phyloP scores from a whole-genome alignment of 2,329 filamentous ascomycete genomes.

The Plectosphaerella cucumerina region DNA sequence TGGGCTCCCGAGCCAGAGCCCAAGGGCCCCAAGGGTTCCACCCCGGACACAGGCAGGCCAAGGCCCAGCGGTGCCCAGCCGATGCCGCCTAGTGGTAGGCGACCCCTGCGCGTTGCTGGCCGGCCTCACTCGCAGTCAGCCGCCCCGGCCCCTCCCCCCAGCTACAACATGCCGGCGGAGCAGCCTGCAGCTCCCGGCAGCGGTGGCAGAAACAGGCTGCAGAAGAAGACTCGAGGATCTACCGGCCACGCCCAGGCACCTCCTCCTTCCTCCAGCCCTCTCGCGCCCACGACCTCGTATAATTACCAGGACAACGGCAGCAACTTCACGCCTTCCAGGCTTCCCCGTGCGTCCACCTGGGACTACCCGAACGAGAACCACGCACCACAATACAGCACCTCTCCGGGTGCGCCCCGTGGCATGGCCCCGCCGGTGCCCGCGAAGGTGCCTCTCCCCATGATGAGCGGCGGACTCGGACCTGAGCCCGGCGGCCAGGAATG shows the following conservation, averaged over 20 bases:
- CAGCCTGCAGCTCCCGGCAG: conserved; percentile 26
- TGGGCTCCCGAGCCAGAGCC: conserved; percentile 75
- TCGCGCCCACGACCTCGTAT: conserved; percentile 49
- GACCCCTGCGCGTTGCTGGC: conserved; percentile 44
- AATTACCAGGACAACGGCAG: conserved; percentile 41
- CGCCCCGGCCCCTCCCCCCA: conserved; percentile 24
- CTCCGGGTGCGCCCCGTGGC: conserved; percentile 16
- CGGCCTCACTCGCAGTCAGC: conserved; percentile 45
- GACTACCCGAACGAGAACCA: conserved; percentile 52
- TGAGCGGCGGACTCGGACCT: conserved; percentile 29
- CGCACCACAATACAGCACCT: conserved; percentile 29
- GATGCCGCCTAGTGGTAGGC: conserved; percentile 44
- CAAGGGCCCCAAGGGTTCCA: conserved; percentile 20
- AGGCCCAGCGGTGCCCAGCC: conserved; percentile 50
- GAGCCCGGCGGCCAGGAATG: conserved; percentile 39
- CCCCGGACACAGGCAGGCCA: conserved; percentile 31
- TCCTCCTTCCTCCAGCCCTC: conserved; percentile 38
- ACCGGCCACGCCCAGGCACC: conserved; percentile 33
- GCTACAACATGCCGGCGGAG: conserved; percentile 24
- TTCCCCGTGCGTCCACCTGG: conserved; percentile 45
- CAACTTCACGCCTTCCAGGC: conserved; percentile 35
- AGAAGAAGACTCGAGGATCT: conserved; percentile 54
- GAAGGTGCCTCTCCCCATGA: conserved; percentile 59
- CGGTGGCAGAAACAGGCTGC: conserved; percentile 54
- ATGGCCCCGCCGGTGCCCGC: conserved; percentile 58